phyloP scores from a whole-genome alignment of 2,329 filamentous ascomycete species.

The Ophiocordyceps unilateralis region DNA sequence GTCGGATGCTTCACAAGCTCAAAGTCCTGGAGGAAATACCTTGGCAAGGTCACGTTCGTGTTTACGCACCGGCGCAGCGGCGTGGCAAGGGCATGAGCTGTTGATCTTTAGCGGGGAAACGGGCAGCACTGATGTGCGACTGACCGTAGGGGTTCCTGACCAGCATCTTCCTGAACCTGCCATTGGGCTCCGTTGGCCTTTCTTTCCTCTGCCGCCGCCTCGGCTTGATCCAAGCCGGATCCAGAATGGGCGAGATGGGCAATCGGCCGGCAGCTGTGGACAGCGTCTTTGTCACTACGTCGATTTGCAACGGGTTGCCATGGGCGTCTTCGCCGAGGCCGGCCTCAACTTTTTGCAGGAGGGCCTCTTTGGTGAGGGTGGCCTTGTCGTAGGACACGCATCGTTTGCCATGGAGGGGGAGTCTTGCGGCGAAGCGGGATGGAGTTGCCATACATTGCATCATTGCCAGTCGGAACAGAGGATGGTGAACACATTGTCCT shows the following conservation, averaged over 20 bases:
- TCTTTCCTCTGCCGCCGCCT: slow-evolving; percentile 24
- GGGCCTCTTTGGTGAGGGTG: slow-evolving; percentile 11
- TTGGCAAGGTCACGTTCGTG: slow-evolving; percentile 32
- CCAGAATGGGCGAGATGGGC: slow-evolving; percentile 36
- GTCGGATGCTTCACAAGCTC: slow-evolving; percentile 36
- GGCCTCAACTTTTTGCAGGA: slow-evolving; percentile 14
- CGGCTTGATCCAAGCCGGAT: slow-evolving; percentile 29
- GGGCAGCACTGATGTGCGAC: slow-evolving; percentile 1
- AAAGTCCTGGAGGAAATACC: slow-evolving; percentile 46
- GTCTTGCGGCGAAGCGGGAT: not conserved
- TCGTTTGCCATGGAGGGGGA: slow-evolving; percentile 7
- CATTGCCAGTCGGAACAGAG: slow-evolving; percentile 11
- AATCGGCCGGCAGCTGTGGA: slow-evolving; percentile 26
- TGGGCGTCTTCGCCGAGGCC: slow-evolving; percentile 14
- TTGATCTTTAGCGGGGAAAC: slow-evolving; percentile 2
- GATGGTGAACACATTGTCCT: not conserved
- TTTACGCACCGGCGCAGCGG: slow-evolving; percentile 38
- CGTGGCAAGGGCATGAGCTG: slow-evolving; percentile 44
- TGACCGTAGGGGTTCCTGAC: slow-evolving; percentile 47
- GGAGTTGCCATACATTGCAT: slow-evolving; percentile 9
- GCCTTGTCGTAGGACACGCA: slow-evolving; percentile 16
- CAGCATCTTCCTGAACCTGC: slow-evolving; percentile 39
- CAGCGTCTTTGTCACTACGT: slow-evolving; percentile 24
- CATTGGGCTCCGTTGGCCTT: slow-evolving; percentile 12
- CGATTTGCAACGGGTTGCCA: slow-evolving; percentile 15